Percentiles rank a stretch among this genome's conserved stretches.
Evolutionary conservation across 768 basidiomycete genomes (phyloP).

Genomic region (Mycena galopus): DNA sequence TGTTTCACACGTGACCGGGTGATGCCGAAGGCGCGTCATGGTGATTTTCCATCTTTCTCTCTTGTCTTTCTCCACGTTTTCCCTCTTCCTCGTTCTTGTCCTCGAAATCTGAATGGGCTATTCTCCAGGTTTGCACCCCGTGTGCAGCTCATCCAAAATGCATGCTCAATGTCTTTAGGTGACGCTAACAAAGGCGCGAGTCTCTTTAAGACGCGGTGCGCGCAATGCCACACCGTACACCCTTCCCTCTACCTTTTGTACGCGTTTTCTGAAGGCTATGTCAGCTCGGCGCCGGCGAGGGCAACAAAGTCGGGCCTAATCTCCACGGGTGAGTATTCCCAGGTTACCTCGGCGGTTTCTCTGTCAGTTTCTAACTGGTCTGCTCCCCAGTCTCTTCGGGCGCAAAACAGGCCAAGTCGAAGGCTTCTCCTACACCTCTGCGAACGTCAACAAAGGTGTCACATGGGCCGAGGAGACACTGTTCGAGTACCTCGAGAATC

Average conservation of each 20-base stretch:
- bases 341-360: background rate
- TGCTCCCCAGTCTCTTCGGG: conserved; percentile 73
- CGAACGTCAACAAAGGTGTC: conserved; percentile 96
- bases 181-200: conserved; percentile 91
- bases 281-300: conserved; percentile 72
- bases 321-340: conserved; percentile 80
- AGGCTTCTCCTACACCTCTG: conserved; percentile 92
- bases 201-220: conserved; percentile 97
- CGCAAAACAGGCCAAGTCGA: conserved; percentile 89
- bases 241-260: background rate
- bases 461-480: conserved; percentile 89
- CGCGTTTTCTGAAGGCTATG: background rate
- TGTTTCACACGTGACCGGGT: no score
- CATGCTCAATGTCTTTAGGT: conserved; percentile 60
- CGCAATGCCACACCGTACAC: conserved; percentile 87
- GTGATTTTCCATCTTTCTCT: no score
- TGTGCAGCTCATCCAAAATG: no score
- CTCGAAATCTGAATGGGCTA: conserved; percentile 23
- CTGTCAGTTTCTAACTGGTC: background rate
- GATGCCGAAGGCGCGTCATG: no score
- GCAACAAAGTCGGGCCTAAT: conserved; percentile 95
- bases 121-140: conserved; percentile 10
- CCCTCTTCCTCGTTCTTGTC: no score
- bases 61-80: no score
- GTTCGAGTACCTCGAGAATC: conserved; percentile 96